Conservation (phyloP, 768 basidiomycete species). For the Leccinum arenicola region DNA sequence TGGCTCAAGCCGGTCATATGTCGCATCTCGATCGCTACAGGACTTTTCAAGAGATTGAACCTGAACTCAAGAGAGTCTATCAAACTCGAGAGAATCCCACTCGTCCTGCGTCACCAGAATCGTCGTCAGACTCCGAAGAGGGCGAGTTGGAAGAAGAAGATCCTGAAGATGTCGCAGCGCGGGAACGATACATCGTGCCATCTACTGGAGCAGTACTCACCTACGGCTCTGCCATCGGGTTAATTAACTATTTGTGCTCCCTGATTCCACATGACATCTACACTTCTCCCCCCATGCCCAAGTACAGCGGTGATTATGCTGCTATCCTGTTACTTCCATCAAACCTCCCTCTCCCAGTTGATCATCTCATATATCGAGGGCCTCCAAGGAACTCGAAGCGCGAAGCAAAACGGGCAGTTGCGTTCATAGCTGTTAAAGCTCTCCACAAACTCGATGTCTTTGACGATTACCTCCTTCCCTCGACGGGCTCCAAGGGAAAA, state of each 20-base stretch:
- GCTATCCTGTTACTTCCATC: conserved; percentile 63
- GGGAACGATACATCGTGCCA: conserved; percentile 73
- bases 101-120: conserved; percentile 27
- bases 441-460: conserved; percentile 73
- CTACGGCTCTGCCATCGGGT: conserved; percentile 67
- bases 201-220: conserved; percentile 77
- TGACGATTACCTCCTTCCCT: conserved; percentile 78
- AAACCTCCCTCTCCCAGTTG: conserved; percentile 55
- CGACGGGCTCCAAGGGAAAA: conserved; percentile 48
- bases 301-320: conserved; percentile 59
- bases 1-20: conserved; percentile 65
- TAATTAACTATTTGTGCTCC: conserved; percentile 75
- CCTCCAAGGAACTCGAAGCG: conserved; percentile 64
- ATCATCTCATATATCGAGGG: conserved; percentile 56
- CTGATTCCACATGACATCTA: conserved; percentile 72
- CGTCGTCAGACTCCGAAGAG: conserved; percentile 27
- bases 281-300: conserved; percentile 58
- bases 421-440: conserved; percentile 72
- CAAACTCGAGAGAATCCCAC: conserved; percentile 45
- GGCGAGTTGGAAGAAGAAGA: conserved; percentile 45
- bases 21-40: conserved; percentile 58
- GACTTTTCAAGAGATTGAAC: conserved; percentile 57
- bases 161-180: conserved; percentile 54
- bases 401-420: conserved; percentile 80
- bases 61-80: conserved; percentile 60